These are phyloP conservation scores for Boletus subcaerulescens DNA, from an alignment of 768 basidiomycete species.

Conservation along the genomic window DNA sequence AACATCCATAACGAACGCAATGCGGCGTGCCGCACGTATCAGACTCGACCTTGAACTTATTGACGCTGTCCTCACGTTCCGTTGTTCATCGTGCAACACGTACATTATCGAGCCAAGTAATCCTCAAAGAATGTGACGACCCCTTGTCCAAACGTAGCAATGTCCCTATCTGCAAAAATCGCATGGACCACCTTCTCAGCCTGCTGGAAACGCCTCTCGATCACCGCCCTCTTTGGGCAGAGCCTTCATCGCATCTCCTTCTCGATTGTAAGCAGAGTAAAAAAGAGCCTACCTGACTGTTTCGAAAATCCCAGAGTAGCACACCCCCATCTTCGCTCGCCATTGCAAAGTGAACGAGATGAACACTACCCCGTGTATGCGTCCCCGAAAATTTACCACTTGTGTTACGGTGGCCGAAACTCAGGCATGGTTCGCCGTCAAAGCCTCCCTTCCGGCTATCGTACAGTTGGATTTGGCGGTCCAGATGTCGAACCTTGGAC, in stretches of 20 bases:
- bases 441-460: constrained; percentile 43
- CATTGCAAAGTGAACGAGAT: constrained; percentile 42
- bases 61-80: too few relatives aligned
- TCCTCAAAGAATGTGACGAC: constrained; percentile 39
- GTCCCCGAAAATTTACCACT: constrained; percentile 22
- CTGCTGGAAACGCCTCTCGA: constrained; percentile 31
- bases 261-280: constrained; percentile 5
- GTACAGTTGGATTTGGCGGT: constrained; percentile 48
- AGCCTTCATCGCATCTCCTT: constrained; percentile 19
- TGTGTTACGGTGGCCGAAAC: constrained; percentile 42
- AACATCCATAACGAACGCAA: constrained; percentile 12
- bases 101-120: constrained; percentile 23
- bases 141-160: constrained; percentile 40
- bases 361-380: constrained; percentile 40
- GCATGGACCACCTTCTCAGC: constrained; percentile 39
- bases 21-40: constrained; percentile 16
- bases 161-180: constrained; percentile 36
- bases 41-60: not conserved
- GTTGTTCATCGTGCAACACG: not conserved
- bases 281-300: constrained; percentile 37
- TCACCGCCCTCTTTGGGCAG: constrained; percentile 34
- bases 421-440: constrained; percentile 37
- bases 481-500: constrained; percentile 45
- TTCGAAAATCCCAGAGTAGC: constrained; percentile 50
- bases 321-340: constrained; percentile 45